Evolutionary conservation across 2,329 filamentous ascomycete species (phyloP), one percentile per base, ranked within the genome.

Genomic region (Teratosphaeria epicoccoides): DNA sequence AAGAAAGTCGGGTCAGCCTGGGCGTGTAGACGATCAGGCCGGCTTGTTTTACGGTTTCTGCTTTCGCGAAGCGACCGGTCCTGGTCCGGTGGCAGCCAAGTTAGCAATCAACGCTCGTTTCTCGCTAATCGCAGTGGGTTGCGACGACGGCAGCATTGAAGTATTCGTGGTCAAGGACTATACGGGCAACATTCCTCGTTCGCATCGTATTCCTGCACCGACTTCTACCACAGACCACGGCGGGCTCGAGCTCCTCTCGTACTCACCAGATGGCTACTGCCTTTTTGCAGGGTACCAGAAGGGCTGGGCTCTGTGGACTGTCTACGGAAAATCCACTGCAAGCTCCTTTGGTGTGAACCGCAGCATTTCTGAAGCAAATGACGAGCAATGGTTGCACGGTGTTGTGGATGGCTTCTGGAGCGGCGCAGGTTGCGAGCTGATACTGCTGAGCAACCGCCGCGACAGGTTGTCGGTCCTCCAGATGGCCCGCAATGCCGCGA

Each of bases 101-200:
- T 86, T 87, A 44, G 83, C 89, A 4, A 88, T 98, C 60, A 97
- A 98, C 69, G 91, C 93, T 5, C 80, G 91, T 6, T 98, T 98
- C 68, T 98, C 93, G 1, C 75, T 98, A 9, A 84, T 98, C 56
- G 90, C 91, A 1, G 79, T 97, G 20, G 90, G 87, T 11, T 95
- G 88, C 61, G 76, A 73, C 10, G 84, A 88, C 66, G 89, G 91
- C 7, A 80, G 81, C 23, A 82, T 98, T 43, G 79, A 84, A 53
- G 85, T 97, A n/a, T 98, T 97, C 64, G 89, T 84, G 1, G 93
- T 89, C 26, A 84, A 86, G 65, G 93, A 98, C 66, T 97, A 98
- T 63, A 83, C 84, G 4, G 93, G 93, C 44, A 95, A 95, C 62
- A 89, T 98, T 49, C 87, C 89, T 4, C 72, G 86, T 12, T 97